A percentile compares a stretch with the other conserved stretches of the same genome.
Conservation (phyloP, 2,329 filamentous ascomycete genomes). For the Alternaria ethzedia region DNA sequence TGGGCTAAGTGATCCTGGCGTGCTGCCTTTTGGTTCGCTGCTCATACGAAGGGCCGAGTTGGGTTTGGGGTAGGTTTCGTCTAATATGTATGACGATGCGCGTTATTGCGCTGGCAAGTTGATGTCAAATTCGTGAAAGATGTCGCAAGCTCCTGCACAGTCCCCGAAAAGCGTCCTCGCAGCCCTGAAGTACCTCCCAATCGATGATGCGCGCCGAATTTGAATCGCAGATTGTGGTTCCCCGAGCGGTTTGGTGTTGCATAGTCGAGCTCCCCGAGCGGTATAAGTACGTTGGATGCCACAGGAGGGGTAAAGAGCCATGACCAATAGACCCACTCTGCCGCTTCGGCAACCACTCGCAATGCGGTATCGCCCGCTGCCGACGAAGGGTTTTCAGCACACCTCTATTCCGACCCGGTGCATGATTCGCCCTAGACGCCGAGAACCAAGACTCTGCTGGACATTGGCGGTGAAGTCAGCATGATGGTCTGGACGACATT, state of each 20-base stretch:
- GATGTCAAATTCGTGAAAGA: background rate
- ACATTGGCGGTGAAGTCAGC: conserved; percentile 10
- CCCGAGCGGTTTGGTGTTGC: conserved; percentile 4
- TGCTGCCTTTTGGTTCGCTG: conserved; percentile 52
- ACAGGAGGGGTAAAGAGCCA: conserved; percentile 5
- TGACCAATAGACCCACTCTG: conserved; percentile 12
- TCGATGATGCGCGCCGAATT: conserved; percentile 9
- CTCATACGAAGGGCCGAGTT: conserved; percentile 34
- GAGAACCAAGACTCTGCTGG: conserved; percentile 13
- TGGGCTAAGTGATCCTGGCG: conserved; percentile 49
- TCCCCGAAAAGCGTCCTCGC: conserved; percentile 5
- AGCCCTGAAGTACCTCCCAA: background rate
- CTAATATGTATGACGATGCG: conserved; percentile 1
- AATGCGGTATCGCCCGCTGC: conserved; percentile 31
- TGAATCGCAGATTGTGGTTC: conserved; percentile 6
- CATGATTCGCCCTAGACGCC: conserved; percentile 22
- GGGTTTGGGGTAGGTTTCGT: background rate
- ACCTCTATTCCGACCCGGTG: background rate
- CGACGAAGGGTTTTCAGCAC: conserved; percentile 12
- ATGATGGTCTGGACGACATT: background rate
- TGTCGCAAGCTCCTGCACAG: conserved; percentile 1
- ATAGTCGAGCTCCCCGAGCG: background rate
- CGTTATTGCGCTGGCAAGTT: conserved; percentile 1
- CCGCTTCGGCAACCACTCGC: conserved; percentile 16
- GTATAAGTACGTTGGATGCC: conserved; percentile 6